Base-by-base conservation (phyloP, 768 basidiomycete species). In the Neoboletus brunneissimus region DNA sequence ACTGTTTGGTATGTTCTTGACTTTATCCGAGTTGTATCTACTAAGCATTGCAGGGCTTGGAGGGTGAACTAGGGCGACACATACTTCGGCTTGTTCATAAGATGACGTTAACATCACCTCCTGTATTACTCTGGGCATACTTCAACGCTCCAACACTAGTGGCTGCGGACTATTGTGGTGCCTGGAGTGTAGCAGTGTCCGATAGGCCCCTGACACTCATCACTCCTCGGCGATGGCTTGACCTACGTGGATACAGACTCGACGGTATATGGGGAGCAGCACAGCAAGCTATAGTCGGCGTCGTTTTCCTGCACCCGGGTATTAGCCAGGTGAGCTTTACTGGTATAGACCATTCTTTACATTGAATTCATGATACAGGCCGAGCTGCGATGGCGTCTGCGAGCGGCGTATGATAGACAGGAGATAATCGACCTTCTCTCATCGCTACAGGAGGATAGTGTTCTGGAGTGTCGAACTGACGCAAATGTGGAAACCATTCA, bases 201-300 rank as follows among this genome's bases (percentile, higher is more conserved):
- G 72, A 78, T 47, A 59, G 67, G 69, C 47, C 81, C 73, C 9
- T 66, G 76, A 73, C 67, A 45, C 72, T 81, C 60, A 59, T 84
- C 16, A 79, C 84, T 51, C 90, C 91, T 41, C 79, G 89, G 34
- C 82, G 90, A 18, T 92, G 90, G 91, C 71, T 89, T 40, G 87
- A 90, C 66, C 80, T 90, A 53, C 73, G 75, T n/a, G 91, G 91
- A 4, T 62, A 63, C 16, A 83, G 76, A 62, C 73, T 91, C 35
- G 67, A 72, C 11, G 83, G 85, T 54, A 78, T 81, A 37, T 93
- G 91, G 91, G 79, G 82, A 53, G 81, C 87, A n/a, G 89, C 84
- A 9, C 65, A 87, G 44, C 78, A 82, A 60, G 86, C 89, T 8
- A 83, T 91, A 43, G 78, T 86, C 51, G 82, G 88, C 9, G 70